A percentile compares a stretch with the other conserved stretches of the same genome.
Evolutionary conservation across 1,139 yeast genomes (phyloP).

Genomic region (Meyerozyma elateridarum): DNA sequence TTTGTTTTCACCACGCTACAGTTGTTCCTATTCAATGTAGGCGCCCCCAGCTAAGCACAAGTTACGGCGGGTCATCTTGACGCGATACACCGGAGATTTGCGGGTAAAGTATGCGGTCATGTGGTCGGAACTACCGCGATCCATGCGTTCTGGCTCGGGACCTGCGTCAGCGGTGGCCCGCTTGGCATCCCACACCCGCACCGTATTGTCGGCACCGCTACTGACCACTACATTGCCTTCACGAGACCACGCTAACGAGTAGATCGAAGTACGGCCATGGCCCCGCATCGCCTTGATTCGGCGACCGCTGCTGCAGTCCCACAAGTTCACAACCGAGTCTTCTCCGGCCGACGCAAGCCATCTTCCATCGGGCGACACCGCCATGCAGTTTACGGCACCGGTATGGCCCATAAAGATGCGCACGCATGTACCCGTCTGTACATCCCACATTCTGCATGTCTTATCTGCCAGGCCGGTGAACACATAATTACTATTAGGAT

Average conservation of each 20-base stretch:
- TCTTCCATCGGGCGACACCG: conserved; percentile 94
- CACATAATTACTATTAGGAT: conserved; percentile 91
- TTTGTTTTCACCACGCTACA: no score
- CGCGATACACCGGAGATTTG: conserved; percentile 90
- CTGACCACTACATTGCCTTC: conserved; percentile 89
- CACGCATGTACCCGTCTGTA: conserved; percentile 81
- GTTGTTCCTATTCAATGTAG: conserved; percentile 32
- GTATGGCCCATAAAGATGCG: conserved; percentile 94
- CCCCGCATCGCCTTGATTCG: conserved; percentile 81
- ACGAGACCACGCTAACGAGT: conserved; percentile 77
- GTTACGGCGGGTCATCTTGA: conserved; percentile 86
- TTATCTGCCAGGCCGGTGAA: conserved; percentile 95
- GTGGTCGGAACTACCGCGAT: conserved; percentile 60
- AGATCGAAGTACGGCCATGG: conserved; percentile 83
- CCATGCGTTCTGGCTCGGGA: conserved; percentile 60
- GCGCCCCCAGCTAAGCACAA: conserved; percentile 93
- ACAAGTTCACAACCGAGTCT: conserved; percentile 80
- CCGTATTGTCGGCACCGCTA: conserved; percentile 90
- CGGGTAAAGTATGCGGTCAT: conserved; percentile 93
- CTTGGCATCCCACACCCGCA: conserved; percentile 94
- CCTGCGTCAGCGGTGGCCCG: conserved; percentile 78
- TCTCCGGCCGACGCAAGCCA: conserved; percentile 97
- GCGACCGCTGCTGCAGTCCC: conserved; percentile 95
- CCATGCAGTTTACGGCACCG: conserved; percentile 77
- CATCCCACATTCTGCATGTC: conserved; percentile 98